phyloP scores from a whole-genome alignment of 2,329 filamentous ascomycete genomes.

The Talaromyces marneffei region DNA sequence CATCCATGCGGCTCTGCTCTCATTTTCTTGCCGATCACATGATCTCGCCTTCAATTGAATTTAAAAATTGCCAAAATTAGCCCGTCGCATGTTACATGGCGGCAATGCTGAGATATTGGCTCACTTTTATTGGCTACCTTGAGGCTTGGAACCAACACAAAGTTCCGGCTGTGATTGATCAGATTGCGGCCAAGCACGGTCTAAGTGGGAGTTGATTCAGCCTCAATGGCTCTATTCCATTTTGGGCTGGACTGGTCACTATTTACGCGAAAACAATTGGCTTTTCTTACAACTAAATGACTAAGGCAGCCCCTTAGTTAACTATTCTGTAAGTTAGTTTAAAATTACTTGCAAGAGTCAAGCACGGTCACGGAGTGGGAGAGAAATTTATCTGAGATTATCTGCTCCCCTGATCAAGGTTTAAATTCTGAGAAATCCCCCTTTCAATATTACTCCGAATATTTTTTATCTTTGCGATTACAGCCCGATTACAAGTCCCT shows the following conservation, averaged over 20 bases:
- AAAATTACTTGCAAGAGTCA: neutral
- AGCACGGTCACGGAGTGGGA: neutral
- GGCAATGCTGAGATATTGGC: neutral
- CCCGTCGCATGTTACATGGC: neutral
- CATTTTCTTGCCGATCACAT: neutral
- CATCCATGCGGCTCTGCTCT: neutral
- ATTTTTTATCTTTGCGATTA: neutral
- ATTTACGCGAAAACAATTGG: neutral
- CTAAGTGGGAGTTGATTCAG: neutral
- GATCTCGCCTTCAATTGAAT: neutral
- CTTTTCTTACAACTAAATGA: neutral
- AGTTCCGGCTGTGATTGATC: neutral
- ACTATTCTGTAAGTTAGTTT: neutral
- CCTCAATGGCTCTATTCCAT: neutral
- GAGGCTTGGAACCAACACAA: neutral
- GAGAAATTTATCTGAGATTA: neutral
- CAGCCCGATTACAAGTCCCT: neutral
- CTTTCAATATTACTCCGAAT: no score
- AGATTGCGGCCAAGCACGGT: neutral
- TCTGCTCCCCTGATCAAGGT: neutral
- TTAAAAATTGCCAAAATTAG: neutral
- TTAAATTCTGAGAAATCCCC: neutral
- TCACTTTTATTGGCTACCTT: neutral
- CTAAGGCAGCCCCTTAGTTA: neutral
- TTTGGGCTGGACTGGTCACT: neutral